Percentiles rank a stretch among this genome's conserved stretches.
Conservation (phyloP, 164 flowering plant species). For the Echeveria elegans region DNA sequence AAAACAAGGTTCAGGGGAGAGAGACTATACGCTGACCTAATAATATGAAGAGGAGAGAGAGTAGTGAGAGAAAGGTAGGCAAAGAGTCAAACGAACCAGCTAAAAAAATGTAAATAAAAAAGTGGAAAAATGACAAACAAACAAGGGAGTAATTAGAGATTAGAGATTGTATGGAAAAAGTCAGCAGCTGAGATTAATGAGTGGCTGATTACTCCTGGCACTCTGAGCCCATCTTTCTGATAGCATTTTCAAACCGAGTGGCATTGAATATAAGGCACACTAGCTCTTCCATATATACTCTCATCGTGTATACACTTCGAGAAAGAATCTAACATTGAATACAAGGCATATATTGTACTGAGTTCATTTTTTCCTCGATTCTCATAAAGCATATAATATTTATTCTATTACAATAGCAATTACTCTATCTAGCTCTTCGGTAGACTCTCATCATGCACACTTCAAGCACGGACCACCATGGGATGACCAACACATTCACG, state of each 20-base stretch:
- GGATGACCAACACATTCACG: too few species aligned
- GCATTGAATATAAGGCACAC: constrained; percentile 2
- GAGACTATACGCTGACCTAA: constrained; percentile 7
- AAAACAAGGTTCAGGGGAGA: constrained; percentile 5
- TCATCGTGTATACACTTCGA: neutral
- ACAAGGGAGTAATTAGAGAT: constrained; percentile 4
- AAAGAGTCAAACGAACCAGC: neutral
- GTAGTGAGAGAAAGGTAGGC: constrained; percentile 1
- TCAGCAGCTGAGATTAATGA: constrained; percentile 4
- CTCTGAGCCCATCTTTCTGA: neutral
- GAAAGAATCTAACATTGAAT: too few species aligned
- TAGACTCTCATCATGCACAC: too few species aligned
- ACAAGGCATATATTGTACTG: too few species aligned
- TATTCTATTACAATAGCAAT: too few species aligned
- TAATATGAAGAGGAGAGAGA: neutral
- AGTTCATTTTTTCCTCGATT: too few species aligned
- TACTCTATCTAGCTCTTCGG: too few species aligned
- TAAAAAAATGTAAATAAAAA: neutral
- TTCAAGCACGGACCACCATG: too few species aligned
- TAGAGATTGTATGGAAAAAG: neutral
- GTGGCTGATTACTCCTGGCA: neutral
- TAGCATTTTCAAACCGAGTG: neutral
- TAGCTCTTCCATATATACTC: neutral
- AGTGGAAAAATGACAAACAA: neutral
- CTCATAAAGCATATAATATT: too few species aligned